Evolutionary conservation across 225 moss, liverwort and hornwort genomes (phyloP), one percentile per base, ranked within the genome.

Genomic region (Ulota crispa): DNA sequence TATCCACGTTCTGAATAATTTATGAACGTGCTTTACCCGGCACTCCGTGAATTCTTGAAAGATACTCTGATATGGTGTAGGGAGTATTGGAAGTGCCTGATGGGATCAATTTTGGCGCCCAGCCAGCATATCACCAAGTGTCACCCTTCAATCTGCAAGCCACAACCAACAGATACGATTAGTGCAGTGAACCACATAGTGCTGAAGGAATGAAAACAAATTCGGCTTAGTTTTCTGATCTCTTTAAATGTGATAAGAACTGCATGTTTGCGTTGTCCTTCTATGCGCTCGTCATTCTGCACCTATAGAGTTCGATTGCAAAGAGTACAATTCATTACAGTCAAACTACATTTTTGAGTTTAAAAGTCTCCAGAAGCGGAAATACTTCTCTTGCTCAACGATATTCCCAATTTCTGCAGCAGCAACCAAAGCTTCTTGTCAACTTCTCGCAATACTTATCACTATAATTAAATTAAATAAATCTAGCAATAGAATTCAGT

Each of bases 331-430:
- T 62, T 62, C 30, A 62, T 21, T 63, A 8, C 57, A 31, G 63
- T 64, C 23, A 26, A 21, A 50, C 73, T 21, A 42, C 14, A 42
- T 66, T 50, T 52, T 15, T 20, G n/a, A 20, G 42, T 42, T 76
- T 26, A 59, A 4, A 65, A 68, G 60, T 26, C 66, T 77, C 76
- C 50, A 72, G 24, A 66, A 18, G 24, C 47, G 75, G 36, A 37
- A 70, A 76, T 39, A 57, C 37, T 39, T 75, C 71, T 57, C 13
- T 41, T 71, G 50, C 26, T 7, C 47, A 67, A 64, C 14, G 20
- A 19, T 50, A 31, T 65, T 64, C 30, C 59, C 83, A 32, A 60
- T 15, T 64, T 60, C 71, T 83, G 75, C 80, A 68, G 77, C 36
- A 60, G 26, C 3, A 18, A 50, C 10, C 62, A 72, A 77, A 68